A percentile compares a stretch with the other conserved stretches of the same genome.
Conservation (phyloP, 441 rosid species). For the Raphanus hybrid region DNA sequence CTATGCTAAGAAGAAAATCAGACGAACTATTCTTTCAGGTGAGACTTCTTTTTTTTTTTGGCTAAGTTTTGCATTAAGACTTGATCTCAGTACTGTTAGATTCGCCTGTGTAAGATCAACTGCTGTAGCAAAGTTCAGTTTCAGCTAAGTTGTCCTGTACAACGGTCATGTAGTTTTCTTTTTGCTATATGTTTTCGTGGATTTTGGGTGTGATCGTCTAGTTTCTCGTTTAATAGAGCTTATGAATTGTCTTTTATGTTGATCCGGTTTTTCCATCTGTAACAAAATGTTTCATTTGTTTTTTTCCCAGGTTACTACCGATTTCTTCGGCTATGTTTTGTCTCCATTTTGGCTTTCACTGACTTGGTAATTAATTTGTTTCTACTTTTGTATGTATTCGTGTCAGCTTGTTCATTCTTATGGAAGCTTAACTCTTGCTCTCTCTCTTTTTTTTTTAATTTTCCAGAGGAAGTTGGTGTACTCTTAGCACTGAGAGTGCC, state of each 20-base stretch:
- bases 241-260: background rate
- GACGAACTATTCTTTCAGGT: constrained; percentile 5
- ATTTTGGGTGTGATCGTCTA: constrained; percentile 1
- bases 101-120: constrained; percentile 18
- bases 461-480: too few relatives aligned
- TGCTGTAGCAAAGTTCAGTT: constrained; percentile 5
- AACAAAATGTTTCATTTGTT: constrained; percentile 21
- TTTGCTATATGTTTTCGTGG: background rate
- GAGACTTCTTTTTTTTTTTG: background rate
- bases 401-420: constrained; percentile 7
- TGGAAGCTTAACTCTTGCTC: constrained; percentile 16
- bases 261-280: background rate
- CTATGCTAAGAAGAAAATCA: background rate
- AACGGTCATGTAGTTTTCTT: background rate
- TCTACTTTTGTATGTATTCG: background rate
- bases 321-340: constrained; percentile 5
- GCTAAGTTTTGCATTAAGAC: background rate
- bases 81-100: constrained; percentile 4
- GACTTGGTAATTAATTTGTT: constrained; percentile 39
- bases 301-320: constrained; percentile 25
- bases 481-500: too few relatives aligned
- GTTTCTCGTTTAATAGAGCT: constrained; percentile 4
- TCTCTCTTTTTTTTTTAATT: too few relatives aligned
- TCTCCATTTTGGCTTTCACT: constrained; percentile 25
- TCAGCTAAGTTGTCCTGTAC: background rate